Evolutionary conservation across 179 eudicot genomes (phyloP).

Genomic region (Actinidia polygama): DNA sequence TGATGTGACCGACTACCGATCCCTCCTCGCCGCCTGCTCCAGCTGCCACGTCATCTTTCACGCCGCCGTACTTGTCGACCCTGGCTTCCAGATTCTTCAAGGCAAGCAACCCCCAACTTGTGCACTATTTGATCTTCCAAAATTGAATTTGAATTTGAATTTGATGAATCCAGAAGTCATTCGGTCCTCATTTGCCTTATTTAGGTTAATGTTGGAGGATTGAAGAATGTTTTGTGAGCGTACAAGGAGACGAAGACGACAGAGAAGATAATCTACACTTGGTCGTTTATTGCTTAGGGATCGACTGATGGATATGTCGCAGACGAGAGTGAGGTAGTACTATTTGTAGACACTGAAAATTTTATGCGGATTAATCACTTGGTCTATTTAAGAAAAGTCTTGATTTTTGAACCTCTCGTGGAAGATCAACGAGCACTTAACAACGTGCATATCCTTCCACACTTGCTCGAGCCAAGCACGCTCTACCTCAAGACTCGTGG

Average conservation of each 20-base stretch:
- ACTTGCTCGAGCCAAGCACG: too few species aligned
- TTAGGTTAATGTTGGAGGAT: conserved; percentile 90
- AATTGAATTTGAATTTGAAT: not conserved
- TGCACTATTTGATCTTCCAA: not conserved
- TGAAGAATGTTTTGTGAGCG: conserved; percentile 78
- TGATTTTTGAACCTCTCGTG: too few species aligned
- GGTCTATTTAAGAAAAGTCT: too few species aligned
- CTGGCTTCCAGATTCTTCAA: conserved; percentile 79
- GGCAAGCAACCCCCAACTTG: conserved; percentile 30
- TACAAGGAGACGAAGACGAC: conserved; percentile 52
- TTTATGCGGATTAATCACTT: too few species aligned
- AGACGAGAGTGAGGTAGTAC: conserved; percentile 70
- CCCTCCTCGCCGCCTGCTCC: conserved; percentile 68
- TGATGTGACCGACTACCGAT: conserved; percentile 67
- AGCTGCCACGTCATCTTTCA: conserved; percentile 73
- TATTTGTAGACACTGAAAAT: too few species aligned
- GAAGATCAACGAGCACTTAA: too few species aligned
- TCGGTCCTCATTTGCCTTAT: not conserved
- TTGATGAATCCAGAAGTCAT: not conserved
- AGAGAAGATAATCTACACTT: conserved; percentile 86
- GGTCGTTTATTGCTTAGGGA: conserved; percentile 91
- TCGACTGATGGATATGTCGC: conserved; percentile 76
- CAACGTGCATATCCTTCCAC: too few species aligned
- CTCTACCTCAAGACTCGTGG: too few species aligned
- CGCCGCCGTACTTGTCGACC: conserved; percentile 94